Evolutionary conservation across 2,329 filamentous ascomycete species (phyloP).

Genomic region (Claviceps citrina): DNA sequence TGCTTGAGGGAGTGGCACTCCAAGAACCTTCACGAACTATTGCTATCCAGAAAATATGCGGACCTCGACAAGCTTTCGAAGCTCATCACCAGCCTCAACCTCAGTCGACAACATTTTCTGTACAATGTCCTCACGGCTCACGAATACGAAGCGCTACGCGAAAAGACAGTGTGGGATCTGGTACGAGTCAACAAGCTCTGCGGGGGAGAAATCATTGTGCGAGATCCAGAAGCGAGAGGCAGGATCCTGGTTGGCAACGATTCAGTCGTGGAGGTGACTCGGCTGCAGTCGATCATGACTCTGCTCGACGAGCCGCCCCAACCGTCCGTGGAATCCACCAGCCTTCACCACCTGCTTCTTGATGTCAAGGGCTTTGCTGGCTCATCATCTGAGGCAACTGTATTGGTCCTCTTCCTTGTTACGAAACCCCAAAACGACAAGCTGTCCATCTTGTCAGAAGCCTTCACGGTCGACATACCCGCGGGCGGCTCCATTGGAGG

Average conservation of each 20-base stretch:
- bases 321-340: constrained; percentile 47
- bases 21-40: constrained; percentile 81
- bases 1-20: constrained; percentile 97
- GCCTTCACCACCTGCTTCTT: constrained; percentile 67
- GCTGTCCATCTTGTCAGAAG: constrained; percentile 62
- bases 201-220: constrained; percentile 84
- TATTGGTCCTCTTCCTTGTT: constrained; percentile 63
- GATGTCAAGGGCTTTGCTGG: constrained; percentile 74
- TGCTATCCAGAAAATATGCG: constrained; percentile 68
- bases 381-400: constrained; percentile 58
- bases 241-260: constrained; percentile 83
- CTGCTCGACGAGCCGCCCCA: constrained; percentile 71
- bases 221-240: constrained; percentile 69
- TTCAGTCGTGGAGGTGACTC: constrained; percentile 80
- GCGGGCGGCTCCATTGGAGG: constrained; percentile 55
- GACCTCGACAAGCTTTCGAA: constrained; percentile 67
- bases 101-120: constrained; percentile 73
- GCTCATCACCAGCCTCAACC: constrained; percentile 69
- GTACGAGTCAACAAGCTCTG: constrained; percentile 90
- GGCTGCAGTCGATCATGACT: constrained; percentile 90
- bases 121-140: constrained; percentile 83
- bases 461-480: constrained; percentile 63
- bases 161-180: constrained; percentile 89
- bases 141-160: constrained; percentile 66
- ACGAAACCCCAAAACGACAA: constrained; percentile 49